phyloP scores from a whole-genome alignment of 2,329 filamentous ascomycete genomes.

The Mycosphaerella sp. region DNA sequence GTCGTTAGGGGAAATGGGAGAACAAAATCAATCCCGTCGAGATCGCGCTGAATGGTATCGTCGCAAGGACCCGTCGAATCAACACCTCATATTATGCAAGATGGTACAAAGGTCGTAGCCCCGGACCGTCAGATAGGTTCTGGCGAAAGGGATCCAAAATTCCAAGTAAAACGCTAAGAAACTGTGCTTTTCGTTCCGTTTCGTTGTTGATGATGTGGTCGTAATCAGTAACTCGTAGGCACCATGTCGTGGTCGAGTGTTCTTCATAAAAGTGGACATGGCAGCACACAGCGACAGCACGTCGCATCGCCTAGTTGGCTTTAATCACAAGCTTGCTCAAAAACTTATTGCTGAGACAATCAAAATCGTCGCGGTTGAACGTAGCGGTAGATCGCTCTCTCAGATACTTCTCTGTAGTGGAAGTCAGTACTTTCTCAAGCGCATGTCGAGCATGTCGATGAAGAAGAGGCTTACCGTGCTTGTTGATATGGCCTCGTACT shows the following conservation, averaged over 20 bases:
- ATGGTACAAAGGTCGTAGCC: conserved; percentile 14
- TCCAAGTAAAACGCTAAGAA: conserved; percentile 10
- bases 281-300: not conserved
- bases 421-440: conserved; percentile 14
- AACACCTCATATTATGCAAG: conserved; percentile 18
- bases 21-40: conserved; percentile 7
- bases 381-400: conserved; percentile 64
- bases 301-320: conserved; percentile 57
- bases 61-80: conserved; percentile 12
- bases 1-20: conserved; percentile 2
- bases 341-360: conserved; percentile 95
- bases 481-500: conserved; percentile 83
- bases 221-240: conserved; percentile 8
- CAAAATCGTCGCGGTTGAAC: conserved; percentile 89
- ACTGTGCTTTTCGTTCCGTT: conserved; percentile 20
- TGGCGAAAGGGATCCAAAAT: conserved; percentile 10
- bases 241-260: conserved; percentile 7
- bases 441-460: not conserved
- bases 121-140: not conserved
- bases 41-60: conserved; percentile 18
- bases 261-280: conserved; percentile 9
- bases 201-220: conserved; percentile 10
- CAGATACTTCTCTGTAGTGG: conserved; percentile 71
- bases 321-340: conserved; percentile 93
- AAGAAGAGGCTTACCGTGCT: conserved; percentile 69